Evolutionary conservation across 345 rosid genomes (phyloP).

Genomic region (Salix suchowensis): DNA sequence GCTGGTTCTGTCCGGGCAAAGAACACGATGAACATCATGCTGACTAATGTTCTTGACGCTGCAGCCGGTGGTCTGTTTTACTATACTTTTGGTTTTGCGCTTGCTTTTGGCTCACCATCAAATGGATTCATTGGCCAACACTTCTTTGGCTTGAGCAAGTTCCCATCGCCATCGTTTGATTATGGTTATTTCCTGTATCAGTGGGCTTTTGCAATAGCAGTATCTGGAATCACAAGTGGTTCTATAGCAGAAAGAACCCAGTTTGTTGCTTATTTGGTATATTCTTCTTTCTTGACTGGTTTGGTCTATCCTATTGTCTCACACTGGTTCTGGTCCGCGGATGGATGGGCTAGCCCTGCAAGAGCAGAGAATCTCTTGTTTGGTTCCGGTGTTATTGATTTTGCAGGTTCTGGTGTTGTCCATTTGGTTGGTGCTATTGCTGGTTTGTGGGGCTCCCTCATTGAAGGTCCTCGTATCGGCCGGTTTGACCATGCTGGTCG

Average conservation of each 20-base stretch:
- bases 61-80: conserved; percentile 39
- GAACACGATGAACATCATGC: conserved; percentile 30
- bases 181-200: conserved; percentile 33
- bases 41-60: conserved; percentile 41
- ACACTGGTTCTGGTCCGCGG: conserved; percentile 45
- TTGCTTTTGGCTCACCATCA: conserved; percentile 39
- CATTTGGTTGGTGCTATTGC: conserved; percentile 44
- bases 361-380: conserved; percentile 27
- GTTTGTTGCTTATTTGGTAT: conserved; percentile 13
- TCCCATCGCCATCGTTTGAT: conserved; percentile 22
- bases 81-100: conserved; percentile 34
- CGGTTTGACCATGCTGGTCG: conserved; percentile 23
- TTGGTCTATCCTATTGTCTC: conserved; percentile 40
- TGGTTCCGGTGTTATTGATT: conserved; percentile 36
- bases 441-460: conserved; percentile 44
- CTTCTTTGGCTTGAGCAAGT: conserved; percentile 21
- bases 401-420: conserved; percentile 43
- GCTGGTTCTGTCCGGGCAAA: conserved; percentile 44
- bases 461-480: conserved; percentile 41
- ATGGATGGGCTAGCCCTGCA: conserved; percentile 41
- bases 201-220: conserved; percentile 48
- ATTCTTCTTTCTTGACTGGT: conserved; percentile 43
- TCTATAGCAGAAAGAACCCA: conserved; percentile 28
- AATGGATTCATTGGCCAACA: conserved; percentile 38
- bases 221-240: conserved; percentile 46